phyloP scores from a whole-genome alignment of 1,284 basidiomycete genomes.

The Austroboletus niveus region DNA sequence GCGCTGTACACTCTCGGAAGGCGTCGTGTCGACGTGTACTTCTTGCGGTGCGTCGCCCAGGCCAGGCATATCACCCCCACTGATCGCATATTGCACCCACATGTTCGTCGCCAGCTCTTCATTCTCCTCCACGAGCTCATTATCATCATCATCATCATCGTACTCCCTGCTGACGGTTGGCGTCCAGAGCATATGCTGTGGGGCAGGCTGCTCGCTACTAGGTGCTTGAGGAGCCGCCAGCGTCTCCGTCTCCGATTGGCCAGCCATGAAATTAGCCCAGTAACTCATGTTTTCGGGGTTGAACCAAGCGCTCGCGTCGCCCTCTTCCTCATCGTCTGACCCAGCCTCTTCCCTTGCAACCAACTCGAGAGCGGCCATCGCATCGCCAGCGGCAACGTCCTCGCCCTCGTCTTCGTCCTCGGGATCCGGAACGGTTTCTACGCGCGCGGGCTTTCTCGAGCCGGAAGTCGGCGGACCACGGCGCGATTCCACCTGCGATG shows the following conservation, averaged over 20 bases:
- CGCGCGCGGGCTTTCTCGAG: constrained; percentile 12
- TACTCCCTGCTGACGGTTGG: constrained; percentile 23
- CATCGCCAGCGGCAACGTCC: background rate
- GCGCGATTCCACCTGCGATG: constrained; percentile 7
- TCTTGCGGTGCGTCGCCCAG: constrained; percentile 6
- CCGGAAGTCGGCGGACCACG: constrained; percentile 3
- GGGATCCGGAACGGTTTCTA: constrained; percentile 14
- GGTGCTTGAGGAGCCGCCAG: constrained; percentile 6
- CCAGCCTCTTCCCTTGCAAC: constrained; percentile 1
- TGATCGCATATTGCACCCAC: constrained; percentile 32
- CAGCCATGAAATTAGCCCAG: constrained; percentile 28
- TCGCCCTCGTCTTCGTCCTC: constrained; percentile 9
- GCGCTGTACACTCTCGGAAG: constrained; percentile 8
- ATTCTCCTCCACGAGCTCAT: constrained; percentile 10
- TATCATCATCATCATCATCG: constrained; percentile 30
- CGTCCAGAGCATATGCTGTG: constrained; percentile 36
- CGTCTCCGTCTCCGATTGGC: constrained; percentile 10
- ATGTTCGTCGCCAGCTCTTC: constrained; percentile 18
- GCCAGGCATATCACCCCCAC: constrained; percentile 22
- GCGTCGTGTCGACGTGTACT: background rate
- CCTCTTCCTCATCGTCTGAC: constrained; percentile 21
- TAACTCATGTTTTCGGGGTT: constrained; percentile 27
- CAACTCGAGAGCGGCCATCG: constrained; percentile 9
- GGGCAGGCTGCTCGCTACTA: constrained; percentile 6
- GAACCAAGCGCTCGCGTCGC: constrained; percentile 22